These are phyloP conservation scores for Populus trichocarpa DNA, from an alignment of 441 rosid species.

Conservation along the genomic window DNA sequence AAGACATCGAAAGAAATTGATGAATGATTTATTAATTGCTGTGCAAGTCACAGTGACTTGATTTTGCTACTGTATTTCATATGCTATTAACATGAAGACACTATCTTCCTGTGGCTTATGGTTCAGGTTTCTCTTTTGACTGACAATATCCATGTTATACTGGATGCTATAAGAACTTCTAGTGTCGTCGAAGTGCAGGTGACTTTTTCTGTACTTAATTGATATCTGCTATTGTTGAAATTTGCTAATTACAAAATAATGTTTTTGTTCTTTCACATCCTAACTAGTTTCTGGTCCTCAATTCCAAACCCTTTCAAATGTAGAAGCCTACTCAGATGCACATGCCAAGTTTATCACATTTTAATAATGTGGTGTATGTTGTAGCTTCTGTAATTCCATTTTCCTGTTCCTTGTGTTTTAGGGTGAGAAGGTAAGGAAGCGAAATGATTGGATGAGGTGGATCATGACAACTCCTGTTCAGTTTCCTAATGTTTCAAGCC, in stretches of 20 bases:
- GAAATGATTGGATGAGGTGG: slow-evolving; percentile 60
- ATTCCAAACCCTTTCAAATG: too few species aligned
- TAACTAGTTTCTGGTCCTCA: background rate
- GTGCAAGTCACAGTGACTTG: background rate
- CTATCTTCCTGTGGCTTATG: slow-evolving; percentile 1
- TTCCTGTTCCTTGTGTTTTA: slow-evolving; percentile 17
- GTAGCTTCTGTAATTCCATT: background rate
- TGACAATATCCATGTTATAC: slow-evolving; percentile 50
- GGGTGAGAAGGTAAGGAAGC: slow-evolving; percentile 73
- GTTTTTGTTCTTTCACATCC: background rate
- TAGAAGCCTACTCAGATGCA: too few species aligned
- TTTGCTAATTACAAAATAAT: background rate
- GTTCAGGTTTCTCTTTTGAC: slow-evolving; percentile 67
- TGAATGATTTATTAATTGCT: background rate
- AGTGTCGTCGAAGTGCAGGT: slow-evolving; percentile 69
- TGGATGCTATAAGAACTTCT: slow-evolving; percentile 64
- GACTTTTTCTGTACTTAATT: slow-evolving; percentile 4
- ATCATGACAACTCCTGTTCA: slow-evolving; percentile 39
- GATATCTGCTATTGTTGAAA: background rate
- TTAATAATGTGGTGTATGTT: background rate
- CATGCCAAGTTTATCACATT: background rate
- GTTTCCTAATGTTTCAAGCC: slow-evolving; percentile 26
- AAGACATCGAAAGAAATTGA: background rate
- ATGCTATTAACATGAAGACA: slow-evolving; percentile 1
- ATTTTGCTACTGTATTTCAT: background rate